These are phyloP conservation scores for Rhynchosporium agropyri DNA, from an alignment of 2,329 filamentous ascomycete genomes.

Conservation along the genomic window DNA sequence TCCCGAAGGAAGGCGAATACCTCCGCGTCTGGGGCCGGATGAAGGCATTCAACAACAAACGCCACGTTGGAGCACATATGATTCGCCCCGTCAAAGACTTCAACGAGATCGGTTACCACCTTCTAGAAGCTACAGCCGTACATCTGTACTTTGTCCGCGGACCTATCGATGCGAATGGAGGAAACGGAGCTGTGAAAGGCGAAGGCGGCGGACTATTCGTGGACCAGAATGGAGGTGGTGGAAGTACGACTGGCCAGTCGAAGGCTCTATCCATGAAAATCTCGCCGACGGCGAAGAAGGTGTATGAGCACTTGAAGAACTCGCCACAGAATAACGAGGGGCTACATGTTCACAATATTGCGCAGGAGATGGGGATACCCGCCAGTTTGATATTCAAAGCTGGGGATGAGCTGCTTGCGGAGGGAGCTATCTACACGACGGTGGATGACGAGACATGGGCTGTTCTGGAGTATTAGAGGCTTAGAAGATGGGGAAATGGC, in stretches of 20 bases:
- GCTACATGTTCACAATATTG: constrained; percentile 77
- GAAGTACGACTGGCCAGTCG: constrained; percentile 37
- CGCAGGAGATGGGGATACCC: constrained; percentile 64
- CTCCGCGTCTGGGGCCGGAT: constrained; percentile 85
- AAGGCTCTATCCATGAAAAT: constrained; percentile 47
- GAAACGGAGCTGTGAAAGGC: constrained; percentile 39
- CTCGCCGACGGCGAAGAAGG: constrained; percentile 62
- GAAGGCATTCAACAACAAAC: constrained; percentile 81
- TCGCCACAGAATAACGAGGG: constrained; percentile 78
- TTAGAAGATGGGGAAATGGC: constrained; percentile 22
- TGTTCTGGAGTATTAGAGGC: constrained; percentile 67
- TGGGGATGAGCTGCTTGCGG: constrained; percentile 76
- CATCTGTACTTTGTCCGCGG: constrained; percentile 84
- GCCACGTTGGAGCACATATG: constrained; percentile 77
- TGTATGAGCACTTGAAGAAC: constrained; percentile 71
- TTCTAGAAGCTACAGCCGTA: constrained; percentile 86
- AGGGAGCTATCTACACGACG: constrained; percentile 84
- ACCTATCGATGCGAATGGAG: constrained; percentile 45
- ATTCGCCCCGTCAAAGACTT: constrained; percentile 80
- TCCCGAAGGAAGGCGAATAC: constrained; percentile 72
- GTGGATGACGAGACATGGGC: constrained; percentile 93
- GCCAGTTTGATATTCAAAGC: constrained; percentile 72
- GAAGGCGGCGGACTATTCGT: constrained; percentile 44
- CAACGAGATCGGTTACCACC: constrained; percentile 92
- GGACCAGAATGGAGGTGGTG: constrained; percentile 43